Evolutionary conservation across 192 early-diverging fungal genomes (phyloP).

Genomic region (Dissophora globulifera): DNA sequence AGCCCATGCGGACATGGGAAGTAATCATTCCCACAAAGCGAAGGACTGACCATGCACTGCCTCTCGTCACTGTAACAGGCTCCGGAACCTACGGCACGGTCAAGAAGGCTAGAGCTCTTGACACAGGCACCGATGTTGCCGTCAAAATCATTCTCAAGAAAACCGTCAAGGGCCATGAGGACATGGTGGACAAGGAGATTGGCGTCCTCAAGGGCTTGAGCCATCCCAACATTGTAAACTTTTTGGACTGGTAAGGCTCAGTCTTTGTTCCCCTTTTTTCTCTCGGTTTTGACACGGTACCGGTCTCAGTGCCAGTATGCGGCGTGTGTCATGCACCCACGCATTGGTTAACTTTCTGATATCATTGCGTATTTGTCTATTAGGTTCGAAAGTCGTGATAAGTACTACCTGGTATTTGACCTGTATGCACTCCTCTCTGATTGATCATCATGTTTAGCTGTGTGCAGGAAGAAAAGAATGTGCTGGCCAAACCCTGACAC

Average conservation of each 20-base stretch:
- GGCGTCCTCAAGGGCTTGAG: constrained; percentile 83
- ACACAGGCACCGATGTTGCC: constrained; percentile 82
- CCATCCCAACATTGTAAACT: constrained; percentile 91
- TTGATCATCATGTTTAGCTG: too few species aligned
- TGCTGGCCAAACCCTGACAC: too few species aligned
- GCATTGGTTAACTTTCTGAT: too few species aligned
- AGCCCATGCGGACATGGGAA: too few species aligned
- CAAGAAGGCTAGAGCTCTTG: constrained; percentile 70
- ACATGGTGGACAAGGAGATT: constrained; percentile 94
- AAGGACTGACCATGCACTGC: too few species aligned
- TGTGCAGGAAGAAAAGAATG: too few species aligned
- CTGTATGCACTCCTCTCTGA: constrained; percentile 56
- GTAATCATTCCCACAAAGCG: too few species aligned
- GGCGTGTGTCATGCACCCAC: too few species aligned
- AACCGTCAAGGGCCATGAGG: constrained; percentile 81
- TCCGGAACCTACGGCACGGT: constrained; percentile 82
- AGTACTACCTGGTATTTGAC: constrained; percentile 81
- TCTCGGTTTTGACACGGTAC: not conserved
- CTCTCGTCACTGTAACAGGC: too few species aligned
- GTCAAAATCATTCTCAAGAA: constrained; percentile 94
- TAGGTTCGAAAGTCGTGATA: constrained; percentile 77
- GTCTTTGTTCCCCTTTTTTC: constrained; percentile 17
- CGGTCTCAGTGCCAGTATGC: not conserved
- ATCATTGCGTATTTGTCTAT: too few species aligned
- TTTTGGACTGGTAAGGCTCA: constrained; percentile 84